Conservation (phyloP, 257 asterid genomes). For the Solanum piurae region DNA sequence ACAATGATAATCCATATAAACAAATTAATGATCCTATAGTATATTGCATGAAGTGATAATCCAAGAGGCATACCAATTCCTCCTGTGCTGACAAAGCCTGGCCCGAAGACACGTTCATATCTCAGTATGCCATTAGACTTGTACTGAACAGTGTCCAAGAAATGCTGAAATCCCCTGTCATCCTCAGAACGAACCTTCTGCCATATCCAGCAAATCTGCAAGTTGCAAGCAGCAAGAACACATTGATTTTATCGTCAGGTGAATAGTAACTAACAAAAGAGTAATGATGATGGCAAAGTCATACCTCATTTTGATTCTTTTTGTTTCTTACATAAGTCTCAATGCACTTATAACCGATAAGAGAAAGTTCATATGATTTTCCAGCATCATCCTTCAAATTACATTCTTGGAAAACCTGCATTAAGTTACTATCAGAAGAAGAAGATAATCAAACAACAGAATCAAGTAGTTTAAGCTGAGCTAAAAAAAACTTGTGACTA, state of each 20-base stretch:
- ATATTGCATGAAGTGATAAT: neutral
- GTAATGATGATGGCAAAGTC: neutral
- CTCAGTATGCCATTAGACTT: conserved; percentile 80
- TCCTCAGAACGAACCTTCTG: conserved; percentile 68
- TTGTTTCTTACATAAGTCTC: conserved; percentile 84
- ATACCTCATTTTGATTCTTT: conserved; percentile 88
- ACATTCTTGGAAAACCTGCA: conserved; percentile 73
- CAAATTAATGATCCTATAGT: neutral
- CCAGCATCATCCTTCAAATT: conserved; percentile 37
- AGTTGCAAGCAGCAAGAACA: conserved; percentile 1
- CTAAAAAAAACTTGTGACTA: neutral
- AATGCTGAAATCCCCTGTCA: conserved; percentile 76
- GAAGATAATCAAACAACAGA: neutral
- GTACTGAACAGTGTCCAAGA: conserved; percentile 89
- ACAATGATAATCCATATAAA: neutral
- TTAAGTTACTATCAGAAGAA: neutral
- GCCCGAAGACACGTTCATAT: conserved; percentile 89
- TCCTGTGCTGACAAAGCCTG: conserved; percentile 94
- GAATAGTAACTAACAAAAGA: neutral
- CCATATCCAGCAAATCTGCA: conserved; percentile 94
- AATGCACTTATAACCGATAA: conserved; percentile 70
- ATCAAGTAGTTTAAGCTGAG: neutral
- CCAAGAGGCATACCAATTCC: conserved; percentile 53
- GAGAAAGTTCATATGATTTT: conserved; percentile 60
- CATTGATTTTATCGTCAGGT: neutral